Evolutionary conservation across 2,329 filamentous ascomycete genomes (phyloP), one percentile per base, ranked within the genome.

Genomic region (Macroventuria anomochaeta): DNA sequence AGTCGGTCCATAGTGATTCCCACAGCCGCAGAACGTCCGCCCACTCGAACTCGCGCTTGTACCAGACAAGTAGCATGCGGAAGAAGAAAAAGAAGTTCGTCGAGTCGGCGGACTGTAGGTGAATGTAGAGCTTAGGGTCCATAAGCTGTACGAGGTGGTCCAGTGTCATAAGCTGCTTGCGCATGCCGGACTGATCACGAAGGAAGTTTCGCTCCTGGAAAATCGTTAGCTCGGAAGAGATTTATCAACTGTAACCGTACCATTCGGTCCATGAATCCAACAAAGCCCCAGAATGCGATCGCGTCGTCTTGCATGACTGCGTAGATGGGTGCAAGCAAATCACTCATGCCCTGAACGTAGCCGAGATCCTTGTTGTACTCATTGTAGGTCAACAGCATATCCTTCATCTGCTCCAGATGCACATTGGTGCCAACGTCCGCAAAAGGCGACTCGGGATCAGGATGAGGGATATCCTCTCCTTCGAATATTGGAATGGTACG

Each of bases 71-170:
- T 28, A 99, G 82, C 95, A 97, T 97, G 55, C 95, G 90, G 85
- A 97, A 99, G 81, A 99, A 97, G 80, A 99, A 99, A 77, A 99
- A 99, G 76, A 99, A 99, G 74, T 99, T 99, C 20, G 95, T 99
- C 68, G 90, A 96, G 68, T 99, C 96, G 17, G 93, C 90, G 13
- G 85, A 87, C 73, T 96, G 86, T 0, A 99, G 84, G 67, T 99
- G 95, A 2, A 90, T 82, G 76, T 97, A 97, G 7, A 99, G 85
- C 71, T 92, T 90, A 0, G 96, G 95, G 63, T 99, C 95, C 86
- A 99, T 93, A 52, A 99, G 90, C 71, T 96, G 92, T 11, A 97
- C 92, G 0, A 99, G 87, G 61, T 99, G 92, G 70, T 99, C 93
- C 3, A 99, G 85, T 0, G 93, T 92, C 32, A 91, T 81, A 3